Base-by-base conservation (phyloP, 2,329 filamentous ascomycete species). In the Pseudogymnoascus sp. region DNA sequence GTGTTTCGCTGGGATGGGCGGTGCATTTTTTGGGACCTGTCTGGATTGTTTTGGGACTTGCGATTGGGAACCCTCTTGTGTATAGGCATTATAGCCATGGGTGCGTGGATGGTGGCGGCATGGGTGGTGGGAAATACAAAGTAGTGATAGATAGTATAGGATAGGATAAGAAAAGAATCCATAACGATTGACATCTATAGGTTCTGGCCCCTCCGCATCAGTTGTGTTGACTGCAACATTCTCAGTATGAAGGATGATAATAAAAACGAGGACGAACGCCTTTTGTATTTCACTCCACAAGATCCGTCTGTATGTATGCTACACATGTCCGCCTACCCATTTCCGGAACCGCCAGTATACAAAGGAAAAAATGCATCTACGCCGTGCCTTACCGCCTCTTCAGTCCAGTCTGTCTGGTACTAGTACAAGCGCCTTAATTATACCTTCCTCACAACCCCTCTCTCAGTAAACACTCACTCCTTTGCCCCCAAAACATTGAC, bases 401-500 rank as follows among this genome's bases (percentile, higher is more conserved):
- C 28, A n/a, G 50, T 56, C 50, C 28, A 56, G 25, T 53, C 28
- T 56, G 50, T 34, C 34, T 34, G 50, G 50, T 56, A 56, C 50
- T 56, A 28, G 50, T 56, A 56, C 50, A 56, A 34, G 50, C 50
- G 50, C 28, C 50, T 34, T 5, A 56, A 56, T 56, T 56, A 56
- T 69, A 61, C 21, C 23, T 28, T 46, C 62, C 37, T 62, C 37
- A 59, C 34, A 59, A 21, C 60, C 21, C 14, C 40, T 38, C 11
- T 56, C 40, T 36, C 23, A n/a, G 36, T 21, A 14, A 36, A 38
- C 61, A 62, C 67, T 67, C 63, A 62, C 65, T 70, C 73, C 71
- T 84, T 79, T 62, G 78, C 75, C 59, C 83, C 81, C 67, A 96
- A 78, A 67, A 95, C 82, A 64, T 84, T 90, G 62, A 97, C 34